Evolutionary conservation across 495 filamentous ascomycete species (phyloP).

Genomic region (Astrothelium macrocarpum): DNA sequence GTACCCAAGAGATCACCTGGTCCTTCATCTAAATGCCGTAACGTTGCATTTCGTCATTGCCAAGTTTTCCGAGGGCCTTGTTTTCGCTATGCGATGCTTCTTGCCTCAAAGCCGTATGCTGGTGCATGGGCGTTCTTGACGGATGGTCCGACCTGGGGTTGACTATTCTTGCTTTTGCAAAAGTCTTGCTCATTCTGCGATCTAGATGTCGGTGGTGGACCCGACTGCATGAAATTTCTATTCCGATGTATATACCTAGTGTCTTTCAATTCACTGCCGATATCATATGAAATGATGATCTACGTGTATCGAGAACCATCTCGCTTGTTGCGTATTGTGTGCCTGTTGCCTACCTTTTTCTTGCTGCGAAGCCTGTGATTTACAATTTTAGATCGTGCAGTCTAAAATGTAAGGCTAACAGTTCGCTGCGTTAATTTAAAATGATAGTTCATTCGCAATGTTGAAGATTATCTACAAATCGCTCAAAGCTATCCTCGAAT

Average conservation of each 20-base stretch:
- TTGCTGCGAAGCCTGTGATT: too few relatives aligned
- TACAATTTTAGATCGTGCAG: too few relatives aligned
- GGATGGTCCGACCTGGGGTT: neutral
- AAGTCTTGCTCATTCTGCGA: too few relatives aligned
- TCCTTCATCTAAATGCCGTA: neutral
- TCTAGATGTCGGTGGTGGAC: neutral
- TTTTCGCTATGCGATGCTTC: neutral
- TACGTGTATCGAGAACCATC: too few relatives aligned
- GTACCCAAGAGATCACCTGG: neutral
- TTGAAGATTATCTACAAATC: too few relatives aligned
- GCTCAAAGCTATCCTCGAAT: too few relatives aligned
- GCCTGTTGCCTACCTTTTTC: too few relatives aligned
- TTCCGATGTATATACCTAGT: slow-evolving; percentile 1
- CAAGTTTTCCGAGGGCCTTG: neutral
- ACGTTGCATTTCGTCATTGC: neutral
- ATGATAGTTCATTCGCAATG: too few relatives aligned
- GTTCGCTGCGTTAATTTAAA: too few relatives aligned
- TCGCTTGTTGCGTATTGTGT: too few relatives aligned
- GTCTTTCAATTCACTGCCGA: neutral
- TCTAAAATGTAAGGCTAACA: too few relatives aligned
- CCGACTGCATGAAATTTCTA: neutral
- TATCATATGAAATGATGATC: neutral
- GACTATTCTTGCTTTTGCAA: neutral
- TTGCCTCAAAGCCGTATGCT: neutral
- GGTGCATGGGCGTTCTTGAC: neutral